phyloP scores from a whole-genome alignment of 306 rosid species.

The Abrus pulchellus region DNA sequence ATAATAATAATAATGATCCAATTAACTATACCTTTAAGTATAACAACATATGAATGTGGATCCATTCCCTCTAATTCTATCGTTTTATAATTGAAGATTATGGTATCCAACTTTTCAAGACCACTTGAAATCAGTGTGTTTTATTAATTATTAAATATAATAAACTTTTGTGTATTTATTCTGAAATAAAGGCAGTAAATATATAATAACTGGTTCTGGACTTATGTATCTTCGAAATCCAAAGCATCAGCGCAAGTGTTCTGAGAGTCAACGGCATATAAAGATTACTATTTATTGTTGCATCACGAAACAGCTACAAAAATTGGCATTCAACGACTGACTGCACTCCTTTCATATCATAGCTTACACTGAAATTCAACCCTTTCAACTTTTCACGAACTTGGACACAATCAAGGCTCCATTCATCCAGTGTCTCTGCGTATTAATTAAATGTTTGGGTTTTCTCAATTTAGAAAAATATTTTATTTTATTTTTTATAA shows the following conservation, averaged over 20 bases:
- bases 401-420: constrained; percentile 36
- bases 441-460: background rate
- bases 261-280: background rate
- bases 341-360: background rate
- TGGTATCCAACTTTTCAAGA: background rate
- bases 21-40: background rate
- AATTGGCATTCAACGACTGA: background rate
- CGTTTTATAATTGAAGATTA: background rate
- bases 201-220: background rate
- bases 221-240: too few species aligned
- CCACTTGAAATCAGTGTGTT: background rate
- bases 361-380: constrained; percentile 35
- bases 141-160: background rate
- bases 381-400: constrained; percentile 43
- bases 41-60: background rate
- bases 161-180: background rate
- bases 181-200: background rate
- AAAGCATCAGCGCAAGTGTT: too few species aligned
- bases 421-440: background rate
- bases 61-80: background rate
- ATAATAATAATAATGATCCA: too few species aligned
- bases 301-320: constrained; percentile 3
- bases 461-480: too few species aligned
- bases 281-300: background rate
- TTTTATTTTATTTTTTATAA: too few species aligned